These are phyloP conservation scores for Isoetes taiwanensis DNA, from an alignment of 75 land plant genomes.

Conservation along the genomic window DNA sequence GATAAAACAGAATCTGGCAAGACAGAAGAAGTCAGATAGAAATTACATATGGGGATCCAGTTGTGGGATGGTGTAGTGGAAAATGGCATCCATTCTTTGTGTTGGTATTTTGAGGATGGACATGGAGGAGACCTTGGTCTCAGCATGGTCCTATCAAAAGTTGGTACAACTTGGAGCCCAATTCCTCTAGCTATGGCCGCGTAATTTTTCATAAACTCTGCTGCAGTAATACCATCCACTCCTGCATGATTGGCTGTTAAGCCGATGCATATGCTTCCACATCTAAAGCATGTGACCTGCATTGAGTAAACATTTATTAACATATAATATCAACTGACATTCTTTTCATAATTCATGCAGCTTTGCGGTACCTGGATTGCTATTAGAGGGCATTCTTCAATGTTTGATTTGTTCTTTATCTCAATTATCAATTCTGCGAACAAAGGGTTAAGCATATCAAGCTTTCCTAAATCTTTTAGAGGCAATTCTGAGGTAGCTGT, in stretches of 20 bases:
- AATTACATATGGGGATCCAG: background rate
- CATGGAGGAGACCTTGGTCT: constrained; percentile 36
- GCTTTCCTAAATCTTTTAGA: constrained; percentile 18
- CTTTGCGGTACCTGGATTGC: no score
- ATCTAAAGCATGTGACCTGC: constrained; percentile 35
- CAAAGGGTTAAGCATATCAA: constrained; percentile 20
- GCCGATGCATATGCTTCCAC: constrained; percentile 32
- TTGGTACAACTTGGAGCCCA: constrained; percentile 22
- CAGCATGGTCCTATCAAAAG: constrained; percentile 27
- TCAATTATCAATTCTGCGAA: no score
- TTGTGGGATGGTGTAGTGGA: background rate
- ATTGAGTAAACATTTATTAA: no score
- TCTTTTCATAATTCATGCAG: no score
- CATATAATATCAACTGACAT: no score
- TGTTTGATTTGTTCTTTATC: no score
- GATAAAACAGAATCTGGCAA: no score
- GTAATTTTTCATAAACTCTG: constrained; percentile 22
- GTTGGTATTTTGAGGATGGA: constrained; percentile 26
- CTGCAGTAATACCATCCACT: constrained; percentile 22
- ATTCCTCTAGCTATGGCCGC: constrained; percentile 28
- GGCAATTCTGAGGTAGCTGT: constrained; percentile 15
- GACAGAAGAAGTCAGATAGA: constrained; percentile 20
- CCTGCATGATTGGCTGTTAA: constrained; percentile 17
- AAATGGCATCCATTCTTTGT: constrained; percentile 19
- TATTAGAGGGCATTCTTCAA: no score